phyloP scores from a whole-genome alignment of 2,329 filamentous ascomycete genomes.

The Fusarium incarnatum region DNA sequence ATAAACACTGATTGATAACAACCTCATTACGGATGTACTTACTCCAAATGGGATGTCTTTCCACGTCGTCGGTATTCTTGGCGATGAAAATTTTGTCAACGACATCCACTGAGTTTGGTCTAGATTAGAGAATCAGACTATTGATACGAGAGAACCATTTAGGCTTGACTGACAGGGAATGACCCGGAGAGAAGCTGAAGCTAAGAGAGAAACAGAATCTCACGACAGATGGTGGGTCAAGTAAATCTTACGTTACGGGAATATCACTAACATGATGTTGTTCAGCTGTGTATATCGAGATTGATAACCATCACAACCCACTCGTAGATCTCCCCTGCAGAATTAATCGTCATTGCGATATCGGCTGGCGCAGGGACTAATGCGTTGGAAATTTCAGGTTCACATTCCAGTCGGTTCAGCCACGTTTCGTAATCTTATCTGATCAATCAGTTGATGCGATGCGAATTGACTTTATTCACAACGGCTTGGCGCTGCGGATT shows the following conservation, averaged over 20 bases:
- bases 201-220: neutral
- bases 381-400: neutral
- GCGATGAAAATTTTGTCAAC: neutral
- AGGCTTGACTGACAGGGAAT: neutral
- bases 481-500: neutral
- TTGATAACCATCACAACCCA: neutral
- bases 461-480: neutral
- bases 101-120: conserved; percentile 10
- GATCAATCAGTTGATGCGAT: conserved; percentile 3
- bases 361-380: neutral
- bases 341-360: neutral
- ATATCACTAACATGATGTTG: neutral
- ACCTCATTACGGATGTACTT: conserved; percentile 1
- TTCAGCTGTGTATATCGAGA: neutral
- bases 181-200: neutral
- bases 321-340: neutral
- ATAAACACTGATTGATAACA: conserved; percentile 34
- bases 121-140: conserved; percentile 17
- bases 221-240: neutral
- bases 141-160: neutral
- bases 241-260: conserved; percentile 5
- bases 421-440: conserved; percentile 22
- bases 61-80: conserved; percentile 22
- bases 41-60: conserved; percentile 3
- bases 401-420: neutral